Evolutionary conservation across 345 rosid species (phyloP).

Genomic region (Populus tremula): DNA sequence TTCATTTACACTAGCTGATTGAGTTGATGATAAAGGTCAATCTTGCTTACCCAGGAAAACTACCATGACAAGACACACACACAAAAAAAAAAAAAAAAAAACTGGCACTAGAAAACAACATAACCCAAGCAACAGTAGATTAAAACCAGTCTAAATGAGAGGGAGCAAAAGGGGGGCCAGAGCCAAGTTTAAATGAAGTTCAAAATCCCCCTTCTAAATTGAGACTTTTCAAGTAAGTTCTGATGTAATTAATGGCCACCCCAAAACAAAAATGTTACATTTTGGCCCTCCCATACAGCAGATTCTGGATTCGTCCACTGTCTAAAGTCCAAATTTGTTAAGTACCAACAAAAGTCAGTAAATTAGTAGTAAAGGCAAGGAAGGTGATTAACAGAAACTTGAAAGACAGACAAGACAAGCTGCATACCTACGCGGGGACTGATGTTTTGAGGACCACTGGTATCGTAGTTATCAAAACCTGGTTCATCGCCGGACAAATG

Average conservation of each 20-base stretch:
- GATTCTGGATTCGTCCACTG: too few relatives aligned
- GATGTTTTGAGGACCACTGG: conserved; percentile 92
- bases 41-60: background rate
- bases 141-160: background rate
- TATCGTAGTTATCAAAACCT: conserved; percentile 79
- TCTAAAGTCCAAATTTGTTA: background rate
- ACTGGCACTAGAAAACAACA: background rate
- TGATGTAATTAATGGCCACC: background rate
- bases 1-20: conserved; percentile 6
- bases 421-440: conserved; percentile 65
- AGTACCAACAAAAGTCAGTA: background rate
- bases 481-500: conserved; percentile 87
- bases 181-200: background rate
- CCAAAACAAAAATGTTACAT: background rate
- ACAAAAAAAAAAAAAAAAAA: too few relatives aligned
- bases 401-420: background rate
- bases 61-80: background rate
- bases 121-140: background rate
- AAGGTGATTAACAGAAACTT: background rate
- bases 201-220: background rate
- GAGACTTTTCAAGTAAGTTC: background rate
- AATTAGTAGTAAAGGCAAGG: background rate
- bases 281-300: background rate
- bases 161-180: too few relatives aligned
- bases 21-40: background rate